A percentile compares a stretch with the other conserved stretches of the same genome.
Evolutionary conservation across 1,139 yeast genomes (phyloP).

Genomic region (Magnusiomyces ingens): DNA sequence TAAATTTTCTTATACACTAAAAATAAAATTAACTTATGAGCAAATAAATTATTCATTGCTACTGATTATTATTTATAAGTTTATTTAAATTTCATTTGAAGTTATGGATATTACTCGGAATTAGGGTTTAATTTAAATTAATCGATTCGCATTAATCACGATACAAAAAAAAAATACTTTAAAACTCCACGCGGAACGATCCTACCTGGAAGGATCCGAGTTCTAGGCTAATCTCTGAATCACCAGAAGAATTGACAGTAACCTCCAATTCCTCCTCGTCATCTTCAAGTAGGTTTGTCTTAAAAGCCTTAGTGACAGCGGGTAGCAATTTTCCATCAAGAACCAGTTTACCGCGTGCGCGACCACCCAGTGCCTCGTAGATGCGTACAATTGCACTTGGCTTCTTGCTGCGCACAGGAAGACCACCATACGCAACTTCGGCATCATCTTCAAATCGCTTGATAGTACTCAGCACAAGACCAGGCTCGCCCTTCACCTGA

Average conservation of each 20-base stretch:
- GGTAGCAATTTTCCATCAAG: not conserved
- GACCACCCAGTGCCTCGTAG: slow-evolving; percentile 84
- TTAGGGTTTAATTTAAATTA: too few species aligned
- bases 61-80: too few species aligned
- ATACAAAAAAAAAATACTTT: too few species aligned
- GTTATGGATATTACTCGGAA: too few species aligned
- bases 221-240: too few species aligned
- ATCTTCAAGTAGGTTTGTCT: slow-evolving; percentile 69
- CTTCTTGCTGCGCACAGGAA: slow-evolving; percentile 40
- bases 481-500: slow-evolving; percentile 41
- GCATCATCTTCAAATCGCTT: slow-evolving; percentile 86
- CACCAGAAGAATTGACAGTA: slow-evolving; percentile 17
- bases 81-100: too few species aligned
- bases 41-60: too few species aligned
- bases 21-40: too few species aligned
- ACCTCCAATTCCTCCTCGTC: slow-evolving; percentile 40
- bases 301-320: slow-evolving; percentile 46
- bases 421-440: slow-evolving; percentile 35
- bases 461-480: slow-evolving; percentile 64
- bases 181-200: too few species aligned
- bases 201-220: too few species aligned
- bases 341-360: slow-evolving; percentile 44
- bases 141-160: too few species aligned
- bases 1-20: too few species aligned
- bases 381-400: slow-evolving; percentile 55